Evolutionary conservation across 225 moss, liverwort and hornwort species (phyloP).

Genomic region (Neckera pumila): DNA sequence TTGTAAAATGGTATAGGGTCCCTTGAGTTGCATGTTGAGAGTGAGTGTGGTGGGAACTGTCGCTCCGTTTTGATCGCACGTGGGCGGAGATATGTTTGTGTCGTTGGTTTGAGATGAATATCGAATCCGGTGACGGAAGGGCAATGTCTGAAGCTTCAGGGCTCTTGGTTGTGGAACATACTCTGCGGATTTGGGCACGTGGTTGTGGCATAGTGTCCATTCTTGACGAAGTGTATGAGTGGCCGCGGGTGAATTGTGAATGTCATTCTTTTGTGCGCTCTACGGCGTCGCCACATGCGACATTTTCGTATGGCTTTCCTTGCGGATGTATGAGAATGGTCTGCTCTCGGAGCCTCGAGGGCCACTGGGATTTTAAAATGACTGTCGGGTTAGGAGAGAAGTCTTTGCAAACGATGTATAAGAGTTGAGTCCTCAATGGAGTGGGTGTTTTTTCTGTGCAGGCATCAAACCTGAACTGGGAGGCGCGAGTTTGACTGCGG

Average conservation of each 20-base stretch:
- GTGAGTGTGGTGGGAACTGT: not conserved
- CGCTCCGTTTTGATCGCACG: not conserved
- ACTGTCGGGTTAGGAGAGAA: not conserved
- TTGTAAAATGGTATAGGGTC: not conserved
- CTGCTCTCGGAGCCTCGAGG: not conserved
- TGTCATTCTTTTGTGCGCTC: not conserved
- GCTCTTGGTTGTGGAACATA: not conserved
- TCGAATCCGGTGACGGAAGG: not conserved
- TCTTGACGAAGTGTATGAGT: not conserved
- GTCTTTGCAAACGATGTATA: no score
- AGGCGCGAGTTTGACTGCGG: conserved; percentile 21
- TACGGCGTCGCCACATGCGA: not conserved
- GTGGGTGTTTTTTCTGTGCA: not conserved
- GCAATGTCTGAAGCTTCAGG: not conserved
- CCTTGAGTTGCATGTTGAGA: not conserved
- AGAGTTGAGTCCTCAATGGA: not conserved
- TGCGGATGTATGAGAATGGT: not conserved
- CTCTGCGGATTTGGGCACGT: no score
- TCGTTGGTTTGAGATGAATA: not conserved
- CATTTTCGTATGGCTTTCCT: not conserved
- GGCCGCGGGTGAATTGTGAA: not conserved
- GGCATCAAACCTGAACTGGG: conserved; percentile 39
- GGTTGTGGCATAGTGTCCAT: not conserved
- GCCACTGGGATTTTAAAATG: not conserved
- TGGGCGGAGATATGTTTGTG: not conserved